Evolutionary conservation across 106 monocot species (phyloP).

Genomic region (Dioscorea alata): DNA sequence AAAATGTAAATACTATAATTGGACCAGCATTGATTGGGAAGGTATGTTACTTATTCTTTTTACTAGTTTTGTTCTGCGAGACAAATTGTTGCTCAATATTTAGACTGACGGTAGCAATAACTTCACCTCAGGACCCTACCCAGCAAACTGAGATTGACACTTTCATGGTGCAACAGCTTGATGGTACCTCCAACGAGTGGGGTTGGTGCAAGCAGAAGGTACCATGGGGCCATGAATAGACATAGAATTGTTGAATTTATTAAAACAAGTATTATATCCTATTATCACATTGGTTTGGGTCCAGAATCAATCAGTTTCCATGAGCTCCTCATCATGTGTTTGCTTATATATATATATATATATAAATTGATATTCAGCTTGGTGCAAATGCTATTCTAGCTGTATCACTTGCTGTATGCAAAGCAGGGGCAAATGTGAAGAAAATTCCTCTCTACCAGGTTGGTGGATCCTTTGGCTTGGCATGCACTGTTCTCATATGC

Average conservation of each 20-base stretch:
- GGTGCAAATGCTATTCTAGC: constrained; percentile 94
- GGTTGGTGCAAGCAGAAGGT: constrained; percentile 99
- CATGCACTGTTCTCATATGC: too few relatives aligned
- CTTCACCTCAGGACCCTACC: constrained; percentile 65
- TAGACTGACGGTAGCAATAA: too few relatives aligned
- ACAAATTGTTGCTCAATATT: too few relatives aligned
- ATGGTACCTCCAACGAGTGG: constrained; percentile 95
- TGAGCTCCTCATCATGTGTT: too few relatives aligned
- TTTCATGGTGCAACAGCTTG: constrained; percentile 97
- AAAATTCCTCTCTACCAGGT: constrained; percentile 90
- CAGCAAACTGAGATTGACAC: constrained; percentile 78
- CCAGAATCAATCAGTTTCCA: too few relatives aligned
- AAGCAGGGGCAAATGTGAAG: constrained; percentile 81
- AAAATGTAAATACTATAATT: constrained; percentile 84
- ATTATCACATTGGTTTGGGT: too few relatives aligned
- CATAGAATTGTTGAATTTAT: too few relatives aligned
- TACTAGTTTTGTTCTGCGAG: too few relatives aligned
- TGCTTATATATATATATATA: neutral
- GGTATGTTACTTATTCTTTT: constrained; percentile 30
- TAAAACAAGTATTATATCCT: too few relatives aligned
- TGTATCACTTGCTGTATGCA: constrained; percentile 89
- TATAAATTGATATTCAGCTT: constrained; percentile 31
- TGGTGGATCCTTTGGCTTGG: neutral
- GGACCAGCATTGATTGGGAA: constrained; percentile 92
- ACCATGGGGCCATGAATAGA: constrained; percentile 19